Base-by-base conservation (phyloP, 371 early-diverging fungal genomes). In the Chytridium lagenaria region DNA sequence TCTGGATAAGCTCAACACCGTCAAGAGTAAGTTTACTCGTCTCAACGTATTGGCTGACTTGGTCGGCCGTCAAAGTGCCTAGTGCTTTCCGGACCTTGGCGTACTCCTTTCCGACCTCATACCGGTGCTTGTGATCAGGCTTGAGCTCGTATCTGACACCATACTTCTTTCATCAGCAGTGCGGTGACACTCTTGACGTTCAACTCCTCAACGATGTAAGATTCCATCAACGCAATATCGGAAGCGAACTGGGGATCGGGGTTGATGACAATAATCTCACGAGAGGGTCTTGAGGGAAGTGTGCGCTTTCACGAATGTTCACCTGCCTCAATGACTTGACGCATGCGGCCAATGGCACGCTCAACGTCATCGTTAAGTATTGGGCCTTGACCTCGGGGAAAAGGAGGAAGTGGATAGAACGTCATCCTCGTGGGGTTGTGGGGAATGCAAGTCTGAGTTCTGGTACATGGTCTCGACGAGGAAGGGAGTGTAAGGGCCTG, bases 381-480 rank as follows among this genome's bases (percentile, higher is more conserved):
- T 95, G 94, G 74, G 92, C 83, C 84, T 95, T 95, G 44, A 89
- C 92, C 68, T 91, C 93, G 37, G 98, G 99, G 92, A 95, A 96
- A 49, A 88, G 80, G 79, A 95, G 86, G 84, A 98, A 97, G 85
- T 98, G 98, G 67, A 98, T 85, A 37, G 92, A 92, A 69, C 94
- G 52, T 88, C 88, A 80, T 98, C 98, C 50, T 86, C 91, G 38
- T n/a, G n/a, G 83, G 78, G 65, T 84, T 78, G 61, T 89, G 90
- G 15, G 40, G 63, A 19, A 73, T 75, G 80, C 91, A 94, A 30
- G 70, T 84, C 84, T 90, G 99, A 87, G 70, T 90, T 90, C 85
- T 97, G 99, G 86, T 96, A 99, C 92, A 97, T 97, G 87, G 89
- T 94, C 89, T 99, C 99, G 64, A 94, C 89, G 83, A 99, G 87